A percentile compares a stretch with the other conserved stretches of the same genome.
Conservation (phyloP, 2,329 filamentous ascomycete genomes). For the Colletotrichum lupini region DNA sequence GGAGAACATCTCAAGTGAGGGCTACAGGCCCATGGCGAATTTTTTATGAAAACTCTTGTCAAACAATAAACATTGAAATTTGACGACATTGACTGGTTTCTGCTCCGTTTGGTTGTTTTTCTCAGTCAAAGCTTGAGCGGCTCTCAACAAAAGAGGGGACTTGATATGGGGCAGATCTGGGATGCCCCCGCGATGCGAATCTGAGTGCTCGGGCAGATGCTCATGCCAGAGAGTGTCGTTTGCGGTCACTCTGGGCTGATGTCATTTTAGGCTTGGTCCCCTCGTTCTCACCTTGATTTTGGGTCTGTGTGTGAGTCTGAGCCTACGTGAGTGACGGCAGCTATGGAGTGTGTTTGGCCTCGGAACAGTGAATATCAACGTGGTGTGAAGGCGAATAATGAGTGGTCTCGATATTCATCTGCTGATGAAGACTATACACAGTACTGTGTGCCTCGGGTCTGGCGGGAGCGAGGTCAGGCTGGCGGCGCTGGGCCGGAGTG, state of each 20-base stretch:
- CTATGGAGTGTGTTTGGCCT: background rate
- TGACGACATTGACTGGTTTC: background rate
- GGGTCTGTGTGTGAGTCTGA: background rate
- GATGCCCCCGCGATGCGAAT: constrained; percentile 16
- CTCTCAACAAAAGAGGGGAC: constrained; percentile 27
- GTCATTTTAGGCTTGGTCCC: constrained; percentile 6
- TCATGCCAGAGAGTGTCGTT: background rate
- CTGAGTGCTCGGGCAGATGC: background rate
- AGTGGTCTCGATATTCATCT: background rate
- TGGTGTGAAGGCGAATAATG: background rate
- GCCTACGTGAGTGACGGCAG: background rate
- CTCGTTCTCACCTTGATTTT: background rate
- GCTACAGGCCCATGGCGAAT: background rate
- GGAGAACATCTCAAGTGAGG: background rate
- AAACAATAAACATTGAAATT: background rate
- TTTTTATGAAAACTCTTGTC: background rate
- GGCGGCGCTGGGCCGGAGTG: background rate
- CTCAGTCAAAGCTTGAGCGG: background rate
- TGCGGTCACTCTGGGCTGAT: constrained; percentile 26
- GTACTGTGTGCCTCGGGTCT: background rate
- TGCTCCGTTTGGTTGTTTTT: background rate
- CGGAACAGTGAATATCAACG: background rate
- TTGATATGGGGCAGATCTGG: constrained; percentile 3
- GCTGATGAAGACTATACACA: background rate
- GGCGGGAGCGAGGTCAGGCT: background rate